phyloP scores from a whole-genome alignment of 805 yeast species.

The Candida lessepsii region DNA sequence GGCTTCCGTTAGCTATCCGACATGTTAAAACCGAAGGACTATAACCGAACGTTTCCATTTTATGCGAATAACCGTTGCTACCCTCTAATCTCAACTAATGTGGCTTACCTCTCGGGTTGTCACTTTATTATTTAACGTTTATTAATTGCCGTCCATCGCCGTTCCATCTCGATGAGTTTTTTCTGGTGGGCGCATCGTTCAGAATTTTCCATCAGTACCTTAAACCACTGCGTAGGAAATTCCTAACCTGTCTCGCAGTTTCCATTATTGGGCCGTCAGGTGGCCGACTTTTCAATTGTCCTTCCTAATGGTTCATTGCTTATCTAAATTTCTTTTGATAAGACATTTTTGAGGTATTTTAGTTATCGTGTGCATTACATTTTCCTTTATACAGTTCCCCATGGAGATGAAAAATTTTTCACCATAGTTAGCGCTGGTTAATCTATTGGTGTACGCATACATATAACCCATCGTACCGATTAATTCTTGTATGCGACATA shows the following conservation, averaged over 20 bases:
- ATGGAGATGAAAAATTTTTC: conserved; percentile 5
- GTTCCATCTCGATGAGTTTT: not conserved
- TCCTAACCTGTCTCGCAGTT: not conserved
- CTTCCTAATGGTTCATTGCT: conserved; percentile 5
- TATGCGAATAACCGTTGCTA: no score
- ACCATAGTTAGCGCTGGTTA: not conserved
- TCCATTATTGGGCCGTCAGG: not conserved
- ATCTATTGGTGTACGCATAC: not conserved
- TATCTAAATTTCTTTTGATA: conserved; percentile 5
- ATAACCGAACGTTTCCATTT: not conserved
- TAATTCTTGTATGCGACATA: no score
- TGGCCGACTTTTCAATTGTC: conserved; percentile 2
- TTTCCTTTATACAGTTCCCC: conserved; percentile 6
- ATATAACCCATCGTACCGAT: no score
- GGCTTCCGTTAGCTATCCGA: not conserved
- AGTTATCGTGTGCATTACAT: conserved; percentile 4
- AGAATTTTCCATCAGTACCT: conserved; percentile 6
- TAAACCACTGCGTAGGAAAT: not conserved
- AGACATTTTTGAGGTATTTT: conserved; percentile 6
- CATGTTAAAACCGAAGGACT: not conserved
- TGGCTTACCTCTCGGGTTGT: no score
- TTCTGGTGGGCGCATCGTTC: conserved; percentile 1
- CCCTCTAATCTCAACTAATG: no score
- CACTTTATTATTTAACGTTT: no score
- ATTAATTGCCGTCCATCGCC: no score